These are phyloP conservation scores for Smithsoniella earleae DNA, from an alignment of 163 green algal species.

Conservation along the genomic window DNA sequence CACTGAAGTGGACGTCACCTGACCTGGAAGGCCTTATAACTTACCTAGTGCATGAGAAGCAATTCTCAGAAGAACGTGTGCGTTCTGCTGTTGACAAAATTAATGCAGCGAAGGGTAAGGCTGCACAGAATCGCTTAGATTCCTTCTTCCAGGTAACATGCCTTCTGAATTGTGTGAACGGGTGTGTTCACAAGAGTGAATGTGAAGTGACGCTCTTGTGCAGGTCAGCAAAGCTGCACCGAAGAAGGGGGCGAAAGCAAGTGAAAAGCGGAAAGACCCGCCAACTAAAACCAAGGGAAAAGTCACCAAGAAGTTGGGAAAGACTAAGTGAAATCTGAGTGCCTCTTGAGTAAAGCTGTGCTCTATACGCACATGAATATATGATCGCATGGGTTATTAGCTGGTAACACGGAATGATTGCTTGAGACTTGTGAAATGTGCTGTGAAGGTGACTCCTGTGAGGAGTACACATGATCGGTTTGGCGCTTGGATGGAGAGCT, in stretches of 20 bases:
- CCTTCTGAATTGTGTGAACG: background rate
- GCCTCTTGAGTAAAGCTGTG: too few species aligned
- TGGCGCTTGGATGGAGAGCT: too few species aligned
- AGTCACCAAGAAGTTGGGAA: constrained; percentile 17
- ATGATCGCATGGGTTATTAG: too few species aligned
- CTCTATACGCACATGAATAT: too few species aligned
- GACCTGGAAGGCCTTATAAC: constrained; percentile 63
- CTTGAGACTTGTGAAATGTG: too few species aligned
- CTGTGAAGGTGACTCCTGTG: too few species aligned
- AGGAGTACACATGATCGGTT: too few species aligned
- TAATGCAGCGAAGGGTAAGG: constrained; percentile 61
- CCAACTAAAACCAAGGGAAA: constrained; percentile 36
- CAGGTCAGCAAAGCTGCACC: background rate
- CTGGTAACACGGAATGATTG: too few species aligned
- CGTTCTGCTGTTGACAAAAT: constrained; percentile 57
- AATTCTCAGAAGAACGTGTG: constrained; percentile 78
- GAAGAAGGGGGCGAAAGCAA: background rate
- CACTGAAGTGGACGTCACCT: constrained; percentile 78
- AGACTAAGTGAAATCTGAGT: background rate
- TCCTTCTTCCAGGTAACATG: constrained; percentile 51
- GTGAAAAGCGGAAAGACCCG: constrained; percentile 37
- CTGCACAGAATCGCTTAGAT: constrained; percentile 59
- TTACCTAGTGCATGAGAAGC: constrained; percentile 65
- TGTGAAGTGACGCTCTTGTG: background rate
- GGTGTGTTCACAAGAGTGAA: background rate